Conservation (phyloP, 2,329 filamentous ascomycete species). For the Epichloe festucae region DNA sequence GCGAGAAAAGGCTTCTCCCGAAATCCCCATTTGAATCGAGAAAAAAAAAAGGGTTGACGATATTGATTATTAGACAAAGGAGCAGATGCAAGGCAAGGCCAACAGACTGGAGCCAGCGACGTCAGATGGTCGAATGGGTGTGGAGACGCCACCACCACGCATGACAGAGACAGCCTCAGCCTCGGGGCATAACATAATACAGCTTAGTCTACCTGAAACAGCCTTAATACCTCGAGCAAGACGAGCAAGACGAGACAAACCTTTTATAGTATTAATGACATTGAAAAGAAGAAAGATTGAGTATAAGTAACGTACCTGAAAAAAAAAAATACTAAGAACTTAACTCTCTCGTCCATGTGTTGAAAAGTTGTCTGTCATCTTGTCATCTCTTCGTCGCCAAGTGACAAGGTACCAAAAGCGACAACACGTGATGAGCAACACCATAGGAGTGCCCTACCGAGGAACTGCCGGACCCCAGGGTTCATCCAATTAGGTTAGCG, state of each 20-base stretch:
- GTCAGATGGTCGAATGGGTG: background rate
- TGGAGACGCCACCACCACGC: background rate
- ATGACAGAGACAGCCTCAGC: background rate
- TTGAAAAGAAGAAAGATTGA: too few relatives aligned
- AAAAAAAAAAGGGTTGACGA: too few relatives aligned
- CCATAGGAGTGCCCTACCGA: background rate
- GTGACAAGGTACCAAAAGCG: background rate
- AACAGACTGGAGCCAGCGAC: background rate
- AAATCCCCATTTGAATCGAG: too few relatives aligned
- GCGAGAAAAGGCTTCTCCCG: too few relatives aligned
- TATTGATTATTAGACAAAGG: too few relatives aligned
- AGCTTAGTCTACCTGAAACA: background rate
- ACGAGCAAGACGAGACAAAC: too few relatives aligned
- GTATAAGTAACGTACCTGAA: too few relatives aligned
- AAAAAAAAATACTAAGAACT: too few relatives aligned
- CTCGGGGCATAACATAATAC: background rate
- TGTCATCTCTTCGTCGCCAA: too few relatives aligned
- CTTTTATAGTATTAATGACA: too few relatives aligned
- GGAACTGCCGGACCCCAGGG: background rate
- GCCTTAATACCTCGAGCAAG: background rate
- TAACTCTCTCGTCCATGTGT: too few relatives aligned
- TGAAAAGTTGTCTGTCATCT: too few relatives aligned
- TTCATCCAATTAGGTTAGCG: background rate
- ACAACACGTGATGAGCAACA: background rate
- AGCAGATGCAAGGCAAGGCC: background rate